Percentiles rank a stretch among this genome's conserved stretches.
These are phyloP conservation scores for Candida sithepensis DNA, from an alignment of 805 yeast species.

Conservation along the genomic window DNA sequence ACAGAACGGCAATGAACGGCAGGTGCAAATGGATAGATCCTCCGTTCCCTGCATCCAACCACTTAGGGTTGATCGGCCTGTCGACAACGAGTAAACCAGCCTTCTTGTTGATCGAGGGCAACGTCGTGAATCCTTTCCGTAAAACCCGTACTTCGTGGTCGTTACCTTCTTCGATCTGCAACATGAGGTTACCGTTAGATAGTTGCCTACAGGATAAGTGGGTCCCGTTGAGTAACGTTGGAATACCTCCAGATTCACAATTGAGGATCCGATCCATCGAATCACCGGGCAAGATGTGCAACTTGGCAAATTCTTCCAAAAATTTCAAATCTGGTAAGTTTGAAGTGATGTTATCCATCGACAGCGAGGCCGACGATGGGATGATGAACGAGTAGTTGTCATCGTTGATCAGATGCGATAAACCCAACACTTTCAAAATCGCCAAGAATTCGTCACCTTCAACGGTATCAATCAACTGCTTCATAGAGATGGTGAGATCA, in stretches of 20 bases:
- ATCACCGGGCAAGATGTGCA: constrained; percentile 67
- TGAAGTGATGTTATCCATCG: constrained; percentile 45
- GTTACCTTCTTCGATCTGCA: constrained; percentile 44
- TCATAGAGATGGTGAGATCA: constrained; percentile 46
- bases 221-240: constrained; percentile 42
- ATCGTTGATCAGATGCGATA: constrained; percentile 39
- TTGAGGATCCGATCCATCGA: constrained; percentile 43
- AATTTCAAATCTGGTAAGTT: constrained; percentile 31
- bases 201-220: constrained; percentile 42
- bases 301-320: constrained; percentile 51
- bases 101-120: constrained; percentile 10
- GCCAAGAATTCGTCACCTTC: constrained; percentile 46
- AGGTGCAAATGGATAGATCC: constrained; percentile 54
- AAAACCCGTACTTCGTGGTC: constrained; percentile 58
- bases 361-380: constrained; percentile 61
- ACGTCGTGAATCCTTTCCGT: constrained; percentile 57
- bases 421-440: constrained; percentile 38
- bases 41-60: constrained; percentile 45
- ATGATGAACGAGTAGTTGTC: constrained; percentile 60
- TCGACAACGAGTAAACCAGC: constrained; percentile 64
- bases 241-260: constrained; percentile 45
- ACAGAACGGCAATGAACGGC: constrained; percentile 63
- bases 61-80: constrained; percentile 58
- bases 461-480: constrained; percentile 55
- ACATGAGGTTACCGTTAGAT: constrained; percentile 34